Percentiles rank a stretch among this genome's conserved stretches.
These are phyloP conservation scores for Claviceps sp. DNA, from an alignment of 2,329 filamentous ascomycete species.

Conservation along the genomic window DNA sequence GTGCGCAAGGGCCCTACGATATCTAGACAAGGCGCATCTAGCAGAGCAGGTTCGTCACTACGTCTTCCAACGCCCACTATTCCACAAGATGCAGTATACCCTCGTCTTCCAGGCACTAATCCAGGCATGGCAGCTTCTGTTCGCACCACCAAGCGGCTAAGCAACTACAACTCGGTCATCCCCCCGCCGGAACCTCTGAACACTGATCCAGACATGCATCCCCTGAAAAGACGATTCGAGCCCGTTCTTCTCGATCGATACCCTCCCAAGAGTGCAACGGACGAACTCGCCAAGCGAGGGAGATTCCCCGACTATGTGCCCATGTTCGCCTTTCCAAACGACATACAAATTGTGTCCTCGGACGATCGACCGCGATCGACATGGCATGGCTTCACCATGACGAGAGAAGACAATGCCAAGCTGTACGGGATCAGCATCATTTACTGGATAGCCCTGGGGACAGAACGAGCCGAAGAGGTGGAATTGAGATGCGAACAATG, in stretches of 20 bases:
- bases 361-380: constrained; percentile 90
- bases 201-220: constrained; percentile 85
- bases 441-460: constrained; percentile 79
- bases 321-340: constrained; percentile 98
- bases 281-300: constrained; percentile 68
- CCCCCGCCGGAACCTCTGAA: constrained; percentile 85
- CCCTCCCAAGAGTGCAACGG: constrained; percentile 66
- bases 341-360: constrained; percentile 91
- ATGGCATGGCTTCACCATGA: constrained; percentile 99
- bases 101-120: not conserved
- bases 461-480: constrained; percentile 68
- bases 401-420: constrained; percentile 79
- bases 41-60: constrained; percentile 27
- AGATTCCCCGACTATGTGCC: constrained; percentile 94
- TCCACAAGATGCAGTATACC: not conserved
- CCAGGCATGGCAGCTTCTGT: constrained; percentile 34
- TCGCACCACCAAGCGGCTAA: constrained; percentile 76
- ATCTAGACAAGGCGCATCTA: constrained; percentile 51
- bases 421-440: constrained; percentile 85
- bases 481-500: constrained; percentile 71
- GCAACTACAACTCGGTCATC: constrained; percentile 97
- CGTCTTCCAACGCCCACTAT: not conserved
- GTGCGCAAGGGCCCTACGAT: constrained; percentile 72
- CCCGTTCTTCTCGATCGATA: constrained; percentile 93
- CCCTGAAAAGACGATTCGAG: constrained; percentile 84